Conservation (phyloP, 2,329 filamentous ascomycete genomes). For the Diaporthe ampelina region DNA sequence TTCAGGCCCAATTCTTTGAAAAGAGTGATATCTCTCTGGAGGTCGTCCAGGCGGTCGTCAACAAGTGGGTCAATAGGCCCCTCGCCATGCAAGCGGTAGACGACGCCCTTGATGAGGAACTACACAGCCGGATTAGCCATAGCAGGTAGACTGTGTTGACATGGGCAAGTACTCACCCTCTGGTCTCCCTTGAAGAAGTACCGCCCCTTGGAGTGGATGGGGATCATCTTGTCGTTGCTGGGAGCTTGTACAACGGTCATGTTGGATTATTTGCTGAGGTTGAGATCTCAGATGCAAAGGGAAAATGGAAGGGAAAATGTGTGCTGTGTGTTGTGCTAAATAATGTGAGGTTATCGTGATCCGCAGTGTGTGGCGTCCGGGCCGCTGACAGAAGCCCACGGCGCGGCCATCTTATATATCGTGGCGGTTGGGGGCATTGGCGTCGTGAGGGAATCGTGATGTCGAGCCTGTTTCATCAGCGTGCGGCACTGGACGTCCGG, state of each 20-base stretch:
- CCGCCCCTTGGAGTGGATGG: conserved; percentile 46
- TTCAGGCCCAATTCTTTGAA: conserved; percentile 48
- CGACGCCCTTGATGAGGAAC: conserved; percentile 42
- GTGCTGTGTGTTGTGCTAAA: not conserved
- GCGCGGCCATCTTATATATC: conserved; percentile 28
- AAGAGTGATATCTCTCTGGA: conserved; percentile 45
- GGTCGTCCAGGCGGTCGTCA: conserved; percentile 44
- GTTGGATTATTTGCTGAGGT: not conserved
- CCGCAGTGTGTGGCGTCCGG: not conserved
- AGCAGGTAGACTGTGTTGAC: not conserved
- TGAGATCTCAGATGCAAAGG: not conserved
- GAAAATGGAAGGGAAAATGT: not conserved
- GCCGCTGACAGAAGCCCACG: not conserved
- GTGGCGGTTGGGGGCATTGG: not conserved
- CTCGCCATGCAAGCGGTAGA: conserved; percentile 38
- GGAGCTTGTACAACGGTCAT: not conserved
- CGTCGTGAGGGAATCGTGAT: not conserved
- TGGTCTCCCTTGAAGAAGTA: conserved; percentile 46
- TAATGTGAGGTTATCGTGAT: not conserved
- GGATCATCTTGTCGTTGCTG: not conserved
- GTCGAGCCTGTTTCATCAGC: conserved; percentile 14
- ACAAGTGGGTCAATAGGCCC: conserved; percentile 40
- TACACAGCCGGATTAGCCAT: not conserved
- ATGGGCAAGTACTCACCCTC: conserved; percentile 27
- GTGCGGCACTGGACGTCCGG: not conserved